Evolutionary conservation across 371 early-diverging fungal genomes (phyloP).

Genomic region (Circinella minor): DNA sequence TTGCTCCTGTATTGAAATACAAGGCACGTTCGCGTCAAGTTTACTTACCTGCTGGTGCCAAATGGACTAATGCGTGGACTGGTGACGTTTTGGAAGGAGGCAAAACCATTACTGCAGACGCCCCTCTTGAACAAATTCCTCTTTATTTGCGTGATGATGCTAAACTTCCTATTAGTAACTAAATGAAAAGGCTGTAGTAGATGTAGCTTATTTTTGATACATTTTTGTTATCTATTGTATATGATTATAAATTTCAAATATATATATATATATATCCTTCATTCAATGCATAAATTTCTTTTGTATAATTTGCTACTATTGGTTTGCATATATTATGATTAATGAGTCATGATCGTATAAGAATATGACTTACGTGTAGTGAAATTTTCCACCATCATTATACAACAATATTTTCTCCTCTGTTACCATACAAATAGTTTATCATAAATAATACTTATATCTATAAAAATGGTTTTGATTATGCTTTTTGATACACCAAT

Average conservation of each 20-base stretch:
- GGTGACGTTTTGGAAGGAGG: slow-evolving; percentile 41
- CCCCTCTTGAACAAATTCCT: slow-evolving; percentile 43
- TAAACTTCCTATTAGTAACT: slow-evolving; percentile 15
- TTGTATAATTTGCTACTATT: too few species aligned
- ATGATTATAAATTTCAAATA: not conserved
- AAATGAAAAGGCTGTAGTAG: not conserved
- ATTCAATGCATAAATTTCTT: too few species aligned
- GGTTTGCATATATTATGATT: too few species aligned
- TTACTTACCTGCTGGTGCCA: slow-evolving; percentile 39
- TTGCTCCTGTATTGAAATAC: slow-evolving; percentile 40
- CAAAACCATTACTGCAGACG: slow-evolving; percentile 34
- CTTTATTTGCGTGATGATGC: slow-evolving; percentile 42
- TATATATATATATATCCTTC: not conserved
- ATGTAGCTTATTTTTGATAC: not conserved
- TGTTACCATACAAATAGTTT: too few species aligned
- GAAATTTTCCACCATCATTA: too few species aligned
- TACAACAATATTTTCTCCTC: too few species aligned
- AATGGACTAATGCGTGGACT: slow-evolving; percentile 51
- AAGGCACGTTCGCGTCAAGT: slow-evolving; percentile 44
- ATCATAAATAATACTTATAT: too few species aligned
- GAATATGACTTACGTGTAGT: too few species aligned
- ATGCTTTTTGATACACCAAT: too few species aligned
- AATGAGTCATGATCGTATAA: too few species aligned
- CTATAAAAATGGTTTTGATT: too few species aligned
- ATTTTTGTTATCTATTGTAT: not conserved